These are phyloP conservation scores for Millerozyma miso DNA, from an alignment of 805 yeast genomes.

Conservation along the genomic window DNA sequence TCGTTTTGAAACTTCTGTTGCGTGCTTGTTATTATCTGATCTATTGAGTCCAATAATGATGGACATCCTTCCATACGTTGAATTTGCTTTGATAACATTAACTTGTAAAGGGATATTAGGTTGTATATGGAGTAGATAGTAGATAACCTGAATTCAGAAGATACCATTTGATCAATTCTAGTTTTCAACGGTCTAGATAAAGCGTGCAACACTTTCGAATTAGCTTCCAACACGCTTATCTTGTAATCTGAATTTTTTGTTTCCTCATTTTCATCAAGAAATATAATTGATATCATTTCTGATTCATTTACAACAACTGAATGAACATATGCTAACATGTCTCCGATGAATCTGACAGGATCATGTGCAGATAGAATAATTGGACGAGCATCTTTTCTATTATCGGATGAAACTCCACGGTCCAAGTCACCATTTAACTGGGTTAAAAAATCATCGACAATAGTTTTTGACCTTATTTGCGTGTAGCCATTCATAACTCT, in stretches of 20 bases:
- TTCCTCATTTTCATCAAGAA: constrained; percentile 27
- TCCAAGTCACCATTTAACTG: constrained; percentile 43
- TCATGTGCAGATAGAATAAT: constrained; percentile 69
- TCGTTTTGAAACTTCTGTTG: constrained; percentile 24
- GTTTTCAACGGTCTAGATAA: constrained; percentile 59
- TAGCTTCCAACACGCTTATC: constrained; percentile 28
- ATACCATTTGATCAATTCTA: constrained; percentile 62
- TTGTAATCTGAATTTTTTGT: constrained; percentile 24
- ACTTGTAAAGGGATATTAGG: constrained; percentile 60
- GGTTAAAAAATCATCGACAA: constrained; percentile 62
- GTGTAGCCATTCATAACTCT: constrained; percentile 59
- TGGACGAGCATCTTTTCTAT: constrained; percentile 33
- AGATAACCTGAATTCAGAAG: constrained; percentile 57
- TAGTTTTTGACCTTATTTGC: constrained; percentile 59
- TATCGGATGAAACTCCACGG: constrained; percentile 2
- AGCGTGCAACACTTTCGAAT: constrained; percentile 48
- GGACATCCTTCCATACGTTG: constrained; percentile 6
- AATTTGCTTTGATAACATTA: constrained; percentile 58
- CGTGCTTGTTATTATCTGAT: constrained; percentile 19
- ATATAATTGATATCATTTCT: constrained; percentile 65
- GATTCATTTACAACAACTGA: constrained; percentile 81
- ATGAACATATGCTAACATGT: constrained; percentile 83
- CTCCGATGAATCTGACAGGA: constrained; percentile 79
- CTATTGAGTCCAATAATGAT: constrained; percentile 19
- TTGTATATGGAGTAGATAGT: constrained; percentile 56